phyloP scores from a whole-genome alignment of 225 moss, liverwort and hornwort genomes.

The Polytrichum formosum region DNA sequence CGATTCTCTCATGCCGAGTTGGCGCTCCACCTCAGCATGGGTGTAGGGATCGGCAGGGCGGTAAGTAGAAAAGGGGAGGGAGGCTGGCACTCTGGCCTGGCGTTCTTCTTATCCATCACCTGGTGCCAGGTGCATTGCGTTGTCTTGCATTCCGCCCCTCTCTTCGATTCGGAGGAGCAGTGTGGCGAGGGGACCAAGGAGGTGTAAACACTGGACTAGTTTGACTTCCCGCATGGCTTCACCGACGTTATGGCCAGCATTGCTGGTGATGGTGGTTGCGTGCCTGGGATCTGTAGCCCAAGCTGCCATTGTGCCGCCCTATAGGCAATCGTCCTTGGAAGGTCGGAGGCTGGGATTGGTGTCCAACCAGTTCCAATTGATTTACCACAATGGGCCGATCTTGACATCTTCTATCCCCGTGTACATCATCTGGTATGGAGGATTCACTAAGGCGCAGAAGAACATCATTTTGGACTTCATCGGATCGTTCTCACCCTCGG shows the following conservation, averaged over 20 bases:
- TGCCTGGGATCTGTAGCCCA: neutral
- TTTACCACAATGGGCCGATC: conserved; percentile 8
- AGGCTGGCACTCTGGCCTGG: no score
- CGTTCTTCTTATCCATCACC: no score
- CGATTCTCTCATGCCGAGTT: no score
- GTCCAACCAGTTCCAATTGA: neutral
- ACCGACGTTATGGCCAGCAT: neutral
- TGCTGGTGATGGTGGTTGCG: neutral
- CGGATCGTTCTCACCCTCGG: neutral
- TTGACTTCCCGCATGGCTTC: no score
- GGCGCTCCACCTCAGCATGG: no score
- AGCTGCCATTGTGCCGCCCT: neutral
- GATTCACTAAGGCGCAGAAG: conserved; percentile 6
- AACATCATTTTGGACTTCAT: conserved; percentile 8
- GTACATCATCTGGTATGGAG: conserved; percentile 13
- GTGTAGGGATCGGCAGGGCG: no score
- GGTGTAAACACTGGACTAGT: no score
- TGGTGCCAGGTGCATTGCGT: no score
- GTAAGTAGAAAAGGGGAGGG: no score
- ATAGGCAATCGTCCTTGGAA: neutral
- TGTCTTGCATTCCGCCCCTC: no score
- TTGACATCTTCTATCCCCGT: neutral
- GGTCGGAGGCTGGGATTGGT: conserved; percentile 7
- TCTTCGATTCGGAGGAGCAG: no score
- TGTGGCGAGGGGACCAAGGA: no score